Evolutionary conservation across 2,329 filamentous ascomycete genomes (phyloP), one percentile per base, ranked within the genome.

Genomic region (Thielaviopsis populi): DNA sequence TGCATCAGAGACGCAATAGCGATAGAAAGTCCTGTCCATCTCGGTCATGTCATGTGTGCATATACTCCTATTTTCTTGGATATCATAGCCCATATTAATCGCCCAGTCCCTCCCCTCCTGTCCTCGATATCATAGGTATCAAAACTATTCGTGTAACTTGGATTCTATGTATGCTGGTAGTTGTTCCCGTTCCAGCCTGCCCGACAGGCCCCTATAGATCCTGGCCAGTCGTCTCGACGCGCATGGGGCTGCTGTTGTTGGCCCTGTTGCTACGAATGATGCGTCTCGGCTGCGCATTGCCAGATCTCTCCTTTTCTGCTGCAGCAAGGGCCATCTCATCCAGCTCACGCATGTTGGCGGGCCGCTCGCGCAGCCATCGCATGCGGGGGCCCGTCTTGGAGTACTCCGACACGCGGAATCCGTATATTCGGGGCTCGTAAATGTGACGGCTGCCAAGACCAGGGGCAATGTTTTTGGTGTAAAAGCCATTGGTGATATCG

Each of bases 351-450:
- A 96, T 79, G 70, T 96, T 84, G 15, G 79, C 78, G 0, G 94
- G 94, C 72, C 91, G 87, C 74, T 87, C 85, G 69, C 94, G 84
- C 69, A 99, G 77, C 94, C 94, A 99, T 73, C 91, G 91, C 94
- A 99, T 99, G 67, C 94, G 83, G 13, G 94, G 94, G 0, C 94
- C 94, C 27, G 89, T 91, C 69, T 88, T 84, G 50, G 94, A 89
- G 65, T 91, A 81, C 74, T 97, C 94, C 19, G 89, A 92, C 24
- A 99, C 94, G 67, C 88, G 84, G 78, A 99, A 99, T 33, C 94
- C 94, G 75, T 97, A 99, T 73, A 99, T 97, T 69, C 86, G 88
- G 66, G 94, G 91, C 72, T 96, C 90, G 75, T 97, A 97, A 70
- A 96, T 89, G 73, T 85, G 90, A 66, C 84, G 84, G 59, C 78